Percentiles rank a stretch among this genome's conserved stretches.
These are phyloP conservation scores for Kodamaea sagamina DNA, from an alignment of 805 yeast species.

Conservation along the genomic window DNA sequence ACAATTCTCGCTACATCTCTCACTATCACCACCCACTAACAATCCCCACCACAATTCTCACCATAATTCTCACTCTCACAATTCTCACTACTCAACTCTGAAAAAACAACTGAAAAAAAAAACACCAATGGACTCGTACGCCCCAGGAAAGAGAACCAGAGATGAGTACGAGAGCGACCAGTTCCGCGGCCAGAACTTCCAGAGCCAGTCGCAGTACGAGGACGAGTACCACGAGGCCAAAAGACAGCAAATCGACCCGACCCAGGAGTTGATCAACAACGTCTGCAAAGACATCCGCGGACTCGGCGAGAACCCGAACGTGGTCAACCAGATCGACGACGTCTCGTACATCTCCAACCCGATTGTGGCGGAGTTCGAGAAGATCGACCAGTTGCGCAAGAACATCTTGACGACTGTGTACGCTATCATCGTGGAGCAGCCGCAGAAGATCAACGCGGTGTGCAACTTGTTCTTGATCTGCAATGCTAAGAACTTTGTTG, in stretches of 20 bases:
- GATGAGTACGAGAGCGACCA: constrained; percentile 31
- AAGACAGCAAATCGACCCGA: constrained; percentile 43
- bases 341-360: constrained; percentile 69
- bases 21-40: too few species aligned
- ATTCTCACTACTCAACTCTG: too few species aligned
- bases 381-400: constrained; percentile 57
- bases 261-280: constrained; percentile 41
- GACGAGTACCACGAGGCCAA: constrained; percentile 34
- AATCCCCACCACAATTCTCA: too few species aligned
- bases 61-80: too few species aligned
- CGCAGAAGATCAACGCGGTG: constrained; percentile 80
- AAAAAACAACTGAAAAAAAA: constrained; percentile 1
- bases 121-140: constrained; percentile 17
- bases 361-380: constrained; percentile 63
- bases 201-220: constrained; percentile 19
- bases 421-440: constrained; percentile 81
- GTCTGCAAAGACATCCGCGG: constrained; percentile 48
- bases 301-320: constrained; percentile 44
- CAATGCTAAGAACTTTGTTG: constrained; percentile 60
- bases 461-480: constrained; percentile 67
- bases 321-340: constrained; percentile 44
- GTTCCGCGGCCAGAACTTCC: constrained; percentile 2
- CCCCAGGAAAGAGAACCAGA: constrained; percentile 30
- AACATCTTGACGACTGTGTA: constrained; percentile 63
- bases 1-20: too few species aligned